Base-by-base conservation (phyloP, 768 basidiomycete genomes). In the Boletus eberwhitei region DNA sequence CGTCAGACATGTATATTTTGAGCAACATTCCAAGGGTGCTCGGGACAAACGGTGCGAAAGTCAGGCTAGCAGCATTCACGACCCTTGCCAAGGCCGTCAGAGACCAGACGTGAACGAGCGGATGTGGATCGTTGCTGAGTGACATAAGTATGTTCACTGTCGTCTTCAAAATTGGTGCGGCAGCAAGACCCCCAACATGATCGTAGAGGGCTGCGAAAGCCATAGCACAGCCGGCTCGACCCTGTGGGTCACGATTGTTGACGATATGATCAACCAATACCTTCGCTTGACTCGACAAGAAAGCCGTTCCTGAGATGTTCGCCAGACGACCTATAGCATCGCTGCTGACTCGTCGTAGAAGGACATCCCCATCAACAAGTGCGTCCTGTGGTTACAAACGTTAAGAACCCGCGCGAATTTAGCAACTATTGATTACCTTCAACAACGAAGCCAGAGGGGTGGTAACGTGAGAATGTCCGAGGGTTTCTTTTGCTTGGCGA, bases 111-210 rank as follows among this genome's bases (percentile, higher is more conserved):
- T 98, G 96, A 7, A 98, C 97, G 32, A 93, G 80, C 0, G 97
- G 96, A 68, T 98, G 97, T 0, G 96, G 94, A 69, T 99, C 97
- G 57, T 90, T 94, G 70, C 88, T 86, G 19, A 99, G 81, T 0
- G 95, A 96, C 84, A 96, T 91, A 36, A 98, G 78, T 42, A 98
- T 86, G 65, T 97, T 94, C 57, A 96, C 90, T 0, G 95, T 93
- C 1, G 95, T 97, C 71, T 98, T 98, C 55, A 98, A 79, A 16
- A 98, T 79, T 0, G 97, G 92, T 0, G 93, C 93, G 8, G 94
- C 96, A 12, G 91, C 92, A n/a, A 98, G 79, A 38, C 93, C 90
- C 8, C 97, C 97, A 46, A 98, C 93, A 63, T 92, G 83, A 41
- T 81, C 84, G 69, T 97, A 96, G 36, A 98, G 91, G 13, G 93